A percentile compares a stretch with the other conserved stretches of the same genome.
phyloP scores from a whole-genome alignment of 2,329 filamentous ascomycete species.

The Venturia nashicola region DNA sequence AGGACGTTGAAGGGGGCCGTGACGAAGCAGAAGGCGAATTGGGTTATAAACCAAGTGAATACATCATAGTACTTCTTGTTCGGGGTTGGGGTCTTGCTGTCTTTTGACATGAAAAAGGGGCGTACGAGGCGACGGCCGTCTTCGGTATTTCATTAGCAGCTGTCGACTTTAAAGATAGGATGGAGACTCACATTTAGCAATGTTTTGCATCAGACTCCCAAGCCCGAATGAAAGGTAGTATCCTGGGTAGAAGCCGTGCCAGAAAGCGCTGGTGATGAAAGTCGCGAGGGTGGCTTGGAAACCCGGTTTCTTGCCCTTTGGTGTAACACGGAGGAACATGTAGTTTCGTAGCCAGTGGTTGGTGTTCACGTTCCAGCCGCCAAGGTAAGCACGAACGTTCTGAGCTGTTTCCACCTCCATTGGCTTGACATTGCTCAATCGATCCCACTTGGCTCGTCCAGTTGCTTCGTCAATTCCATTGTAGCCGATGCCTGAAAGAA shows the following conservation, averaged over 20 bases:
- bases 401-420: conserved; percentile 79
- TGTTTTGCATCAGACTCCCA: conserved; percentile 82
- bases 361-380: conserved; percentile 97
- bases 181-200: conserved; percentile 67
- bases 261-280: conserved; percentile 87
- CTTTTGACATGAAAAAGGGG: conserved; percentile 67
- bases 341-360: conserved; percentile 96
- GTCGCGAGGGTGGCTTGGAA: conserved; percentile 91
- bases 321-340: conserved; percentile 87
- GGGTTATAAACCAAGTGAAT: conserved; percentile 61
- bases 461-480: conserved; percentile 81
- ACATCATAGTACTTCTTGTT: conserved; percentile 81
- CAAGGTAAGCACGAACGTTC: conserved; percentile 85
- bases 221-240: conserved; percentile 89
- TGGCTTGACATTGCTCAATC: conserved; percentile 79
- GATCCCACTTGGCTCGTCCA: conserved; percentile 79
- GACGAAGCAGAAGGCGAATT: conserved; percentile 71
- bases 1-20: conserved; percentile 80
- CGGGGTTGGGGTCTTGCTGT: conserved; percentile 43
- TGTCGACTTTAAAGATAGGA: no score
- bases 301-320: conserved; percentile 88
- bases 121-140: conserved; percentile 82
- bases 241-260: conserved; percentile 96
- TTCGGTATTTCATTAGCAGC: conserved; percentile 25
- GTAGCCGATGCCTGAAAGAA: conserved; percentile 85